Base-by-base conservation (phyloP, 164 flowering plant species). In the Vitis vinifera region DNA sequence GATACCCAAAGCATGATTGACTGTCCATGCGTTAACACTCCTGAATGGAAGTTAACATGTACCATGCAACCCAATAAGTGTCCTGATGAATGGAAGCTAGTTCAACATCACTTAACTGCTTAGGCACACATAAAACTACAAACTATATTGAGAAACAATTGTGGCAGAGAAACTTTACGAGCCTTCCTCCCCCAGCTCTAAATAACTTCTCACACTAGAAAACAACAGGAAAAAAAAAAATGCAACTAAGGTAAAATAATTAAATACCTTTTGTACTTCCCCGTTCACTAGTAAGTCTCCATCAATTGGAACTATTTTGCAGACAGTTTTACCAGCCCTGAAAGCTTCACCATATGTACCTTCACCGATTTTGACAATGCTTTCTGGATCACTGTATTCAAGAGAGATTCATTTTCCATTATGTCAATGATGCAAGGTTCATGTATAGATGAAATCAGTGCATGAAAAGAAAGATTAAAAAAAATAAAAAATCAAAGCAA, bases 331-430 rank as follows among this genome's bases (percentile, higher is more conserved):
- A 29, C 97, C 98, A 68, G 82, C 92, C 73, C 71, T 86, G 65
- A 93, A 96, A 55, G 96, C 99, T 79, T 96, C 99, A 65, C 98
- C 99, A 82, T 80, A 96, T n/a, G 99, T 96, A 49, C 99, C 98
- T 80, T 96, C 99, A 67, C 99, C 99, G 73, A 93, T 71, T 83
- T 96, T 96, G 57, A 74, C 68, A 51, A 96, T 86, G 62, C 27
- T 69, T 50, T 77, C 73, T 49, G 77, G 82, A 30, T 83, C 89
- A 79, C 97, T 93, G 84, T 3, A 48, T 52, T 58, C 66, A 79
- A 59, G 29, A 68, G 55, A 64, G 51, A 63, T 31, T 5, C 19
- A 63, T 15, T 14, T 58, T 23, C 12, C 11, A 61, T 67, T 30
- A 72, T 47, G 44, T 52, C 31, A 51, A 66, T 44, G 47, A 70